A percentile compares a stretch with the other conserved stretches of the same genome.
phyloP scores from a whole-genome alignment of 768 basidiomycete species.

The Pisolithus marmoratus region DNA sequence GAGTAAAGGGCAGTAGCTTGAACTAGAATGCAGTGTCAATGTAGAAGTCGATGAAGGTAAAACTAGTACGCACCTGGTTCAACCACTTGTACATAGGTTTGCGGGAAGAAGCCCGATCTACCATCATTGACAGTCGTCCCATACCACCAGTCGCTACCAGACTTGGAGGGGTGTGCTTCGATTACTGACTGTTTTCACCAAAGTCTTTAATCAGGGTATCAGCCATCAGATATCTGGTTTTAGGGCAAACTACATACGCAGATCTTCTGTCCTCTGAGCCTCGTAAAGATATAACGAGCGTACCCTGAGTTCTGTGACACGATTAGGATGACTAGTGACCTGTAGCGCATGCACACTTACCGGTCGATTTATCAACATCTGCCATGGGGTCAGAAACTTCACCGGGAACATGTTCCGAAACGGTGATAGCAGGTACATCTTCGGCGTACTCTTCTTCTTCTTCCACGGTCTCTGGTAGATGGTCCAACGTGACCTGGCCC shows the following conservation, averaged over 20 bases:
- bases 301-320: constrained; percentile 57
- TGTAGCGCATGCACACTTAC: constrained; percentile 34
- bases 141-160: constrained; percentile 90
- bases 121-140: constrained; percentile 63
- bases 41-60: neutral
- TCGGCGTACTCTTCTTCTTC: constrained; percentile 47
- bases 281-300: constrained; percentile 81
- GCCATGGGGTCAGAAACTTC: constrained; percentile 48
- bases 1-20: constrained; percentile 77
- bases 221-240: constrained; percentile 1
- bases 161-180: constrained; percentile 78
- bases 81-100: constrained; percentile 76
- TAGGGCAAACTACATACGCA: constrained; percentile 48
- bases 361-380: constrained; percentile 63
- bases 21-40: constrained; percentile 30
- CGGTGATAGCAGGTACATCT: constrained; percentile 51
- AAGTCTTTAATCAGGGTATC: constrained; percentile 49
- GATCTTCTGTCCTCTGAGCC: constrained; percentile 83
- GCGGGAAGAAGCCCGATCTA: constrained; percentile 84
- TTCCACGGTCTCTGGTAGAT: constrained; percentile 48
- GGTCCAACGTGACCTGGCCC: constrained; percentile 43
- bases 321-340: neutral
- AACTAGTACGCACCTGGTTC: constrained; percentile 42
- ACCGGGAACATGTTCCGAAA: constrained; percentile 42
- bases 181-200: constrained; percentile 72